phyloP scores from a whole-genome alignment of 257 asterid species.

The Asclepias syriaca region DNA sequence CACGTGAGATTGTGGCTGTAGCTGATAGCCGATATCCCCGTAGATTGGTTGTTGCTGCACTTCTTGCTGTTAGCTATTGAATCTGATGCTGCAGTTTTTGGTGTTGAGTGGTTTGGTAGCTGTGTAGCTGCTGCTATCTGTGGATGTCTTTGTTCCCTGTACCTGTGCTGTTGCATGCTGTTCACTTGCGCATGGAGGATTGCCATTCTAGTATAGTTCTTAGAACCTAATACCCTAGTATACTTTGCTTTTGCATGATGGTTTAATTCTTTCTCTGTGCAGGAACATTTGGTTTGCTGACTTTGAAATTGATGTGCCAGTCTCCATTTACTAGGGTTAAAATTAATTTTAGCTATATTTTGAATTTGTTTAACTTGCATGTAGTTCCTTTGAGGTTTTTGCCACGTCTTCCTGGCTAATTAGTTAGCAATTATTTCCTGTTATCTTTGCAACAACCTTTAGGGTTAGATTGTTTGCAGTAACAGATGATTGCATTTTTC shows the following conservation, averaged over 20 bases:
- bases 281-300: background rate
- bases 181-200: conserved; percentile 12
- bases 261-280: background rate
- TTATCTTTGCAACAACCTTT: background rate
- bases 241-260: background rate
- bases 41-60: conserved; percentile 42
- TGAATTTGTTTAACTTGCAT: background rate
- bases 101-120: conserved; percentile 40
- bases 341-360: background rate
- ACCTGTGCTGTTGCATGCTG: conserved; percentile 12
- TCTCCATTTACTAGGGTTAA: background rate
- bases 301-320: background rate
- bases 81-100: conserved; percentile 34
- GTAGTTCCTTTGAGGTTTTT: too few relatives aligned
- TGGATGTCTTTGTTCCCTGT: conserved; percentile 8
- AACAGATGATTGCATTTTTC: background rate
- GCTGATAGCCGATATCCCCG: conserved; percentile 35
- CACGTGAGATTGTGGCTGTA: conserved; percentile 44
- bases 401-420: background rate
- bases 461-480: background rate
- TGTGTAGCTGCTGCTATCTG: conserved; percentile 41
- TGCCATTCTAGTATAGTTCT: background rate
- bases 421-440: too few relatives aligned
- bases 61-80: conserved; percentile 40
- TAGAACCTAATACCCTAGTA: background rate